These are phyloP conservation scores for Crithidia expoeki DNA, from an alignment of 208 protist genomes.

Conservation along the genomic window DNA sequence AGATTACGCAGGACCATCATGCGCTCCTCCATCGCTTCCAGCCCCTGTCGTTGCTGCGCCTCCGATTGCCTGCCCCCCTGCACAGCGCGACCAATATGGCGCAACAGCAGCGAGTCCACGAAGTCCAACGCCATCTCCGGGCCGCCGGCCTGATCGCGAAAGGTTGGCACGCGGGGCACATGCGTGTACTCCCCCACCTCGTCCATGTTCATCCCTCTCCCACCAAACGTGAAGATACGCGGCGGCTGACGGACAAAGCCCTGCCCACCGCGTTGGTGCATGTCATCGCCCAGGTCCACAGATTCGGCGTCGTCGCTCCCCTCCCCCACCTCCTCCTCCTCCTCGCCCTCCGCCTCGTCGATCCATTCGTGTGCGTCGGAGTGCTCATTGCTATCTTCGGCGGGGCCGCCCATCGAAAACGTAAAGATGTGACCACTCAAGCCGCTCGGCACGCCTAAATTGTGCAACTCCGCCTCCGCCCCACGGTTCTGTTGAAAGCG, in stretches of 20 bases:
- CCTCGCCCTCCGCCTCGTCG: background rate
- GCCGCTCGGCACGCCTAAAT: background rate
- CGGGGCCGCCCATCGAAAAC: slow-evolving; percentile 1
- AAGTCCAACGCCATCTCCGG: no score
- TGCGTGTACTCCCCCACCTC: background rate
- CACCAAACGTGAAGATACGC: background rate
- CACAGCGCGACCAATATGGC: no score
- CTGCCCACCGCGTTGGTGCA: no score
- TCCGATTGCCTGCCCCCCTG: background rate
- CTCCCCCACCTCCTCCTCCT: no score
- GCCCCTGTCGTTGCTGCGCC: background rate
- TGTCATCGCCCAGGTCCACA: background rate
- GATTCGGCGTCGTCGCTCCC: no score
- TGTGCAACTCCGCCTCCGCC: slow-evolving; percentile 13
- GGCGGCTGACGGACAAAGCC: no score
- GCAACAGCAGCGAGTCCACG: no score
- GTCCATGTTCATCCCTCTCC: background rate
- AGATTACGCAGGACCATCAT: slow-evolving; percentile 33
- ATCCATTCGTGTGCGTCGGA: slow-evolving; percentile 8
- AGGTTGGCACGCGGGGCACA: background rate
- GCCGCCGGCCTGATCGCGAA: background rate
- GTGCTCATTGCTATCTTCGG: background rate
- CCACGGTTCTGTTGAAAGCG: slow-evolving; percentile 37
- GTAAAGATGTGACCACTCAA: background rate
- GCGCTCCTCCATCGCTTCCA: slow-evolving; percentile 16